phyloP scores from a whole-genome alignment of 257 asterid species.

The Solanum chaucha region DNA sequence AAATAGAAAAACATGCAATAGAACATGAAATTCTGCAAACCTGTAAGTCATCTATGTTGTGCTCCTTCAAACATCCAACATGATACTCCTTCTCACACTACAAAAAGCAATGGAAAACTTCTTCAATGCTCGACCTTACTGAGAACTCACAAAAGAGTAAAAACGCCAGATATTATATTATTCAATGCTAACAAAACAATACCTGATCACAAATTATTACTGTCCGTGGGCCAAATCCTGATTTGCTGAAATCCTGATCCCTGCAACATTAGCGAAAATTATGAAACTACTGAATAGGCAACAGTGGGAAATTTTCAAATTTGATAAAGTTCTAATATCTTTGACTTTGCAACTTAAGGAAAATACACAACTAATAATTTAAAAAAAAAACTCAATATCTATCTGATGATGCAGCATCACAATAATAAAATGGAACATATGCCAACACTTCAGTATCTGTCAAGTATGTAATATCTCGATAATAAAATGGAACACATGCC shows the following conservation, averaged over 20 bases:
- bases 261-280: constrained; percentile 23
- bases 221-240: constrained; percentile 51
- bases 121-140: not conserved
- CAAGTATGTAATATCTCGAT: too few relatives aligned
- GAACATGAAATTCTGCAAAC: constrained; percentile 17
- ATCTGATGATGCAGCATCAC: not conserved
- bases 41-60: constrained; percentile 56
- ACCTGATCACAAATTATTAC: constrained; percentile 96
- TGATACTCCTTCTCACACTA: constrained; percentile 94
- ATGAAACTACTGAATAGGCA: not conserved
- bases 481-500: too few relatives aligned
- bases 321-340: not conserved
- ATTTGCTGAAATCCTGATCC: constrained; percentile 51
- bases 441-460: too few relatives aligned
- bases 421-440: not conserved
- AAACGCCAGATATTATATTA: not conserved
- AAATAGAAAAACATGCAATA: not conserved
- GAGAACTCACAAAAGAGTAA: not conserved
- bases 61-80: constrained; percentile 75
- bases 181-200: not conserved
- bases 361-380: not conserved
- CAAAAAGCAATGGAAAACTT: constrained; percentile 4
- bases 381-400: not conserved
- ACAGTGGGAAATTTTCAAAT: not conserved
- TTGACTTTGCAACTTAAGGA: not conserved